Conservation (phyloP, 306 rosid species). For the Morella rubra region DNA sequence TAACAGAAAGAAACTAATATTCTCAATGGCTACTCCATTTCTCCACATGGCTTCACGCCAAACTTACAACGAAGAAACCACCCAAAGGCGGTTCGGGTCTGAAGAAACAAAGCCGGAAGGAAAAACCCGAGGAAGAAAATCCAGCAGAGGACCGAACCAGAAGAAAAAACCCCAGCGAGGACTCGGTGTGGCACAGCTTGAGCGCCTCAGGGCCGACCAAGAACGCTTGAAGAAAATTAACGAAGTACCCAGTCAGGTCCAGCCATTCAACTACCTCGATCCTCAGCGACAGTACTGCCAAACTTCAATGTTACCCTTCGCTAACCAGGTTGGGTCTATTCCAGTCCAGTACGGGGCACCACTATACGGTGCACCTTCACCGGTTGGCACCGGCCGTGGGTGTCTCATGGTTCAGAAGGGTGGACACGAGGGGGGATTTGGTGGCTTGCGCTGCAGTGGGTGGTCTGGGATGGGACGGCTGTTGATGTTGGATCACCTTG, state of each 20-base stretch:
- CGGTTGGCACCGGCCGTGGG: constrained; percentile 19
- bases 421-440: constrained; percentile 15
- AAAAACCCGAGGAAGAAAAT: constrained; percentile 36
- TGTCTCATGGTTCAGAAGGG: constrained; percentile 25
- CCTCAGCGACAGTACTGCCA: constrained; percentile 22
- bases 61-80: constrained; percentile 1
- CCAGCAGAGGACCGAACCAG: constrained; percentile 32
- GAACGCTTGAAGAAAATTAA: constrained; percentile 41
- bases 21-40: constrained; percentile 40
- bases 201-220: constrained; percentile 46
- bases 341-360: constrained; percentile 43
- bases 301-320: constrained; percentile 8
- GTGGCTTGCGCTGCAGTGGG: constrained; percentile 11
- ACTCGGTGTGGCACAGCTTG: constrained; percentile 62
- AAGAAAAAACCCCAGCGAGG: constrained; percentile 75
- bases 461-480: constrained; percentile 24
- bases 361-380: constrained; percentile 25
- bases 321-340: constrained; percentile 22
- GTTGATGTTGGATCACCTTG: constrained; percentile 15
- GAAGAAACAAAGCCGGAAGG: constrained; percentile 28
- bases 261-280: neutral
- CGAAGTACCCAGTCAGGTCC: constrained; percentile 28
- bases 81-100: constrained; percentile 1
- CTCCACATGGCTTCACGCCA: constrained; percentile 41
- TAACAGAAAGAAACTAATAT: neutral